Evolutionary conservation across 176 grass and related monocot genomes (phyloP).

Genomic region (Oryza punctata): DNA sequence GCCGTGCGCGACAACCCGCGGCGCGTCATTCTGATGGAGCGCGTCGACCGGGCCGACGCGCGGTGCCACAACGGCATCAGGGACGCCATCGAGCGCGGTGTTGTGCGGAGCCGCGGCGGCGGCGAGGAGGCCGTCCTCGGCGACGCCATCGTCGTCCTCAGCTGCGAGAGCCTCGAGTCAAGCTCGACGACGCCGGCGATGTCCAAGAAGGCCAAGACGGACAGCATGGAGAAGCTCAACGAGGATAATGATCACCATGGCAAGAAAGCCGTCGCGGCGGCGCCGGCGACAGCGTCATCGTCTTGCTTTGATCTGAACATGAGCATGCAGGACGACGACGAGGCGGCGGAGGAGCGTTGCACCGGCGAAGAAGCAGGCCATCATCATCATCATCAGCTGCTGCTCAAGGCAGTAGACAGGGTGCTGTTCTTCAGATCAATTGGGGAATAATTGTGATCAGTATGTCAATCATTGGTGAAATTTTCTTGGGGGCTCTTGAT

Average conservation of each 20-base stretch:
- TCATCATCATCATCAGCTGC: not conserved
- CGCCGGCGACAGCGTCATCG: not conserved
- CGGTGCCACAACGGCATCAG: conserved; percentile 41
- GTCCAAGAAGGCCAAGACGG: conserved; percentile 31
- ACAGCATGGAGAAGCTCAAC: conserved; percentile 16
- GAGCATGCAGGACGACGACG: conserved; percentile 22
- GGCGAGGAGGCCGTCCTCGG: conserved; percentile 45
- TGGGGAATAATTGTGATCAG: conserved; percentile 39
- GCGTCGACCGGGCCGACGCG: conserved; percentile 49
- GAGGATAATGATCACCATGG: conserved; percentile 13
- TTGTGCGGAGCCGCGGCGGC: conserved; percentile 13
- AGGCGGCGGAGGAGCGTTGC: conserved; percentile 40
- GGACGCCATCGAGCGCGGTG: conserved; percentile 55
- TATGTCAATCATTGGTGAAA: not conserved
- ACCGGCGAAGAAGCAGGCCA: conserved; percentile 20
- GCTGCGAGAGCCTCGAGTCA: conserved; percentile 56
- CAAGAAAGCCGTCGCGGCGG: not conserved
- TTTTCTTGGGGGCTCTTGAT: not conserved
- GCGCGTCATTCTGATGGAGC: conserved; percentile 68
- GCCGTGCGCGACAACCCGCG: conserved; percentile 57
- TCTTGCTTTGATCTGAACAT: conserved; percentile 79
- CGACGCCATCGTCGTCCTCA: conserved; percentile 73
- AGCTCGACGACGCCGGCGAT: conserved; percentile 44
- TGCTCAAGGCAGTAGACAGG: conserved; percentile 59
- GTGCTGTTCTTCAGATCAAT: conserved; percentile 64